Evolutionary conservation across 768 basidiomycete species (phyloP), one percentile per base, ranked within the genome.

Genomic region (Rhodotorula diobovata): DNA sequence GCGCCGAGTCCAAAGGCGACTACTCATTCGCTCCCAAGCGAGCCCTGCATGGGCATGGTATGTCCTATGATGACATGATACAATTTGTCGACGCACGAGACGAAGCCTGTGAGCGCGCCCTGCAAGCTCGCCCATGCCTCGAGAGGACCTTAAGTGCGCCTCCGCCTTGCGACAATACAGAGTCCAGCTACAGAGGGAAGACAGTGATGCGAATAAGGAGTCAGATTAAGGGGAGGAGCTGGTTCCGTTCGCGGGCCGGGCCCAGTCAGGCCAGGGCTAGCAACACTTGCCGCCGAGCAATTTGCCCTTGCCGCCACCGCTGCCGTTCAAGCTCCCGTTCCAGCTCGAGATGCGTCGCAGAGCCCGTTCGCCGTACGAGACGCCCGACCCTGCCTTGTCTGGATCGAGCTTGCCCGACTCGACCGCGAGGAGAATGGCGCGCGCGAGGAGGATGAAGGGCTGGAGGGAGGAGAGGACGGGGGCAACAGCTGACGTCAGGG

Each of bases 321-420:
- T n/a, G 18, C 61, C 64, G 41, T 34, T 61, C 34, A 61, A 16
- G n/a, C 66, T 68, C 7, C 68, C 63, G 41, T 59, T 68, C 67
- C 66, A 73, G 58, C 69, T 71, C 72, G 89, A 93, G 43, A 97
- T 91, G 77, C 95, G 85, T 67, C 93, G 85, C 43, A 98, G 83
- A 34, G 93, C 90, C 69, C 96, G 85, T 80, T 97, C 96, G 16
- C 96, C 96, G 78, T 96, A 99, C 77, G 90, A 92, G 56, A 99
- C 93, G 32, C 96, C 96, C 71, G 91, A 93, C 2, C 93, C 95
- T 25, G 91, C 87, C 78, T 90, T 90, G 82, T 97, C 94, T 53
- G 95, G 95, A 84, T 65, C 76, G 58, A 78, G 63, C 43, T 62
- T 51, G 41, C 77, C 77, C 7, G 64, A 61, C 39, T 78, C 77